Evolutionary conservation across 2,329 filamentous ascomycete species (phyloP), one percentile per base, ranked within the genome.

Genomic region (Fusarium xyrophilum): DNA sequence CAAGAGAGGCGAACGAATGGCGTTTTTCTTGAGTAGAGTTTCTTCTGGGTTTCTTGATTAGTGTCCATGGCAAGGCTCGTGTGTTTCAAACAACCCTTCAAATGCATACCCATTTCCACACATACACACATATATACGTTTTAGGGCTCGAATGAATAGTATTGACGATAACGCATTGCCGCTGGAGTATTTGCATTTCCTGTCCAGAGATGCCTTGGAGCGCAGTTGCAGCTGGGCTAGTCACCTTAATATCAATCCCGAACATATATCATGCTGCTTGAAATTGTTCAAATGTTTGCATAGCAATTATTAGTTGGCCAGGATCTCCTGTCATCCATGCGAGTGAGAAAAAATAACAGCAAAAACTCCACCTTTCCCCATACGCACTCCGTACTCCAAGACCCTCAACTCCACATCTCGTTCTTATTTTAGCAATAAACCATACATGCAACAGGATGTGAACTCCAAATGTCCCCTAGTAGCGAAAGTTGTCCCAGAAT

Each of bases 1-100:
- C 46, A 46, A 43, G 53, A 48, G 62, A 64, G 67, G 67, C 58
- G 67, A 67, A 63, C 50, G 52, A 67, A 54, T 35, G 66, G 66
- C 66, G 62, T 69, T 69, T 69, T 67, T 65, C 60, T 60, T 65
- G 62, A 56, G 52, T 66, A 69, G 28, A 65, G 50, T 60, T 59
- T 56, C 39, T 58, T 39, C 14, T 63, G 38, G 53, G 50, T 27
- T 50, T 56, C 54, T 69, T 66, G 51, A 50, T 52, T 60, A 47
- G 42, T 63, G 33, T 60, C 35, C n/a, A 46, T 40, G 36, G 35
- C 32, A 40, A 50, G 51, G 40, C 25, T 28, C 35, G 27, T 59
- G 53, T 46, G 50, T 48, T 67, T 35, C 35, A 39, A 38, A 39
- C 32, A 39, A 42, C 36, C 27, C 42, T 21, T 62, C 42, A 9